Evolutionary conservation across 331 rosid species (phyloP).

Genomic region (Malus hybrid): DNA sequence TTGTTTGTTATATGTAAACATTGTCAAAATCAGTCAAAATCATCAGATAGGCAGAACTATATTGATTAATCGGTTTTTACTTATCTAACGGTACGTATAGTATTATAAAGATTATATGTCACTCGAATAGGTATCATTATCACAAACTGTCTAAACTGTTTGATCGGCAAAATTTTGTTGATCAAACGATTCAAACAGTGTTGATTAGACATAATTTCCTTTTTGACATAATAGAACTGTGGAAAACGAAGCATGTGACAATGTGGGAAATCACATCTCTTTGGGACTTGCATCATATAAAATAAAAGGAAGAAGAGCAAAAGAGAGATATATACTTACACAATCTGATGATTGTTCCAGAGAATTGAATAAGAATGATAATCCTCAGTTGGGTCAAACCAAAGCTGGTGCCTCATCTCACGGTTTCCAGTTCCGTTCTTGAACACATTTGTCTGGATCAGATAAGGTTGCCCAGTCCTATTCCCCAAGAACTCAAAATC

Average conservation of each 20-base stretch:
- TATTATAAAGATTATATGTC: too few species aligned
- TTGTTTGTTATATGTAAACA: too few species aligned
- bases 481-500: constrained; percentile 96
- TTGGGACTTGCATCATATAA: constrained; percentile 1
- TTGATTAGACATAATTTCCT: too few species aligned
- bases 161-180: background rate
- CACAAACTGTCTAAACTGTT: too few species aligned
- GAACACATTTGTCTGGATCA: constrained; percentile 83
- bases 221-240: background rate
- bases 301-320: background rate
- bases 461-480: constrained; percentile 76
- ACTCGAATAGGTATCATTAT: too few species aligned
- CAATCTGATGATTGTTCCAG: constrained; percentile 72
- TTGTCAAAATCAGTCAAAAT: background rate
- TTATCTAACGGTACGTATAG: background rate
- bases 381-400: constrained; percentile 92
- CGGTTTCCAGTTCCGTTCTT: constrained; percentile 83
- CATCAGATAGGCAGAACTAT: too few species aligned
- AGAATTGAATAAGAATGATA: constrained; percentile 82
- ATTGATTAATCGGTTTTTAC: background rate
- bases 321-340: constrained; percentile 45
- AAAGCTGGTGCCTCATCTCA: constrained; percentile 90
- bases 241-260: background rate
- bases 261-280: background rate
- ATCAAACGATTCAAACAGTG: background rate